Base-by-base conservation (phyloP, 2,329 filamentous ascomycete genomes). In the Pleomassaria siparia region DNA sequence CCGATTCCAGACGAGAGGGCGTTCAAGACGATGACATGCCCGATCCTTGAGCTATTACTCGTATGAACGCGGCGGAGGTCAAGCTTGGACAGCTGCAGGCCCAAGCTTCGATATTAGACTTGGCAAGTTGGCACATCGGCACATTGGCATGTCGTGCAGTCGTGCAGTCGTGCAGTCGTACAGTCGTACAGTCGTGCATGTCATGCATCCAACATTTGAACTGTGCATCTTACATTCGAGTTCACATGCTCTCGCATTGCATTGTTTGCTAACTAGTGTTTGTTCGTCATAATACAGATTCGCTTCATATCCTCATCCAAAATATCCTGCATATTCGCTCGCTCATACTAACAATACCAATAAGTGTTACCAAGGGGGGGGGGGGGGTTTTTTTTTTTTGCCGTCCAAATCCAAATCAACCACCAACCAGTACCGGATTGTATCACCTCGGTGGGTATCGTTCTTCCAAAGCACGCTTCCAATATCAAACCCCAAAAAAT, bases 361-460 rank as follows among this genome's bases (percentile, higher is more conserved):
- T 24, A 20, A 40, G 9, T 13, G 26, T 22, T 16, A 26, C 24
- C 37, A 40, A 32, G 15, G n/a, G n/a, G n/a, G n/a, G n/a, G n/a
- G n/a, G n/a, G n/a, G n/a, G n/a, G n/a, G n/a, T n/a, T 29, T 60
- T 60, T 49, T 53, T 55, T 25, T 49, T 49, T 64, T 62, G 59
- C 56, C 40, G 15, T 3, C 40, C 40, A 26, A 43, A 43, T 16
- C 36, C 5, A 18, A n/a, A 21, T 39, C 20, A 6, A 39, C 11
- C 15, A 12, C 28, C 28, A 30, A 35, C 32, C 32, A 35, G 11
- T 9, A 35, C 22, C 39, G 15, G 7, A 40, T 40, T 10, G 4
- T n/a, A 39, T 11, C 15, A 20, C 18, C n/a, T 25, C 20, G 37
- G 22, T 22, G 37, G 37, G 37, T 40, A 40, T 41, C 39, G 39